Evolutionary conservation across 208 protist genomes (phyloP).

Genomic region (Giardia muris): DNA sequence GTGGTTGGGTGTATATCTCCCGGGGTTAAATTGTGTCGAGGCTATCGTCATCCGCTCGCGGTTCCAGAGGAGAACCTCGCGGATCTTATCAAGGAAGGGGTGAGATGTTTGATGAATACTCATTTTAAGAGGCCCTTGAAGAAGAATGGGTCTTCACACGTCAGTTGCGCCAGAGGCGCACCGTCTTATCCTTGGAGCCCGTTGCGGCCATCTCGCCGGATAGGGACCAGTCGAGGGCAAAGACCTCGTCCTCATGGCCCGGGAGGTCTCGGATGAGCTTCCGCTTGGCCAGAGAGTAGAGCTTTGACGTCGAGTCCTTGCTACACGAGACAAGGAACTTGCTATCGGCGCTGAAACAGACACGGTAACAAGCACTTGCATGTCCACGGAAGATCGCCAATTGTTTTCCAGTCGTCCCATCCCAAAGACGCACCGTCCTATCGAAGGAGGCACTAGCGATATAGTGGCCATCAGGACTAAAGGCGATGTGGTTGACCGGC

Average conservation of each 20-base stretch:
- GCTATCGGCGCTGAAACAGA: conserved; percentile 76
- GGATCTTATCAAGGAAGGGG: too few species aligned
- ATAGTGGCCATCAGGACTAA: conserved; percentile 79
- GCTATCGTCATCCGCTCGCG: too few species aligned
- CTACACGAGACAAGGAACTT: conserved; percentile 71
- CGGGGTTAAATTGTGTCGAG: too few species aligned
- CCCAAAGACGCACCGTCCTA: conserved; percentile 80
- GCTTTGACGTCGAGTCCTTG: conserved; percentile 84
- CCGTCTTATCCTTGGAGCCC: conserved; percentile 70
- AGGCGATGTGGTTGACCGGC: conserved; percentile 70
- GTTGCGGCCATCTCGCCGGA: conserved; percentile 76
- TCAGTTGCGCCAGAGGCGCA: conserved; percentile 52
- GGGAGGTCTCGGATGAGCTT: conserved; percentile 78
- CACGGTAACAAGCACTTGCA: conserved; percentile 68
- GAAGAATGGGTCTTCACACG: neutral
- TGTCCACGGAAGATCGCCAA: conserved; percentile 43
- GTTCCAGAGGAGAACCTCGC: too few species aligned
- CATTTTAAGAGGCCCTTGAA: too few species aligned
- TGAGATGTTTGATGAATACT: too few species aligned
- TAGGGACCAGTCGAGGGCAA: conserved; percentile 82
- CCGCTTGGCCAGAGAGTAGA: conserved; percentile 66
- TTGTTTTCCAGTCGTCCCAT: conserved; percentile 43
- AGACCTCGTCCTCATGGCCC: conserved; percentile 83
- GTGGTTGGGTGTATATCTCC: too few species aligned
- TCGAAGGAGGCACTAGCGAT: conserved; percentile 88